Conservation (phyloP, 805 yeast genomes). For the Candida suzukii region DNA sequence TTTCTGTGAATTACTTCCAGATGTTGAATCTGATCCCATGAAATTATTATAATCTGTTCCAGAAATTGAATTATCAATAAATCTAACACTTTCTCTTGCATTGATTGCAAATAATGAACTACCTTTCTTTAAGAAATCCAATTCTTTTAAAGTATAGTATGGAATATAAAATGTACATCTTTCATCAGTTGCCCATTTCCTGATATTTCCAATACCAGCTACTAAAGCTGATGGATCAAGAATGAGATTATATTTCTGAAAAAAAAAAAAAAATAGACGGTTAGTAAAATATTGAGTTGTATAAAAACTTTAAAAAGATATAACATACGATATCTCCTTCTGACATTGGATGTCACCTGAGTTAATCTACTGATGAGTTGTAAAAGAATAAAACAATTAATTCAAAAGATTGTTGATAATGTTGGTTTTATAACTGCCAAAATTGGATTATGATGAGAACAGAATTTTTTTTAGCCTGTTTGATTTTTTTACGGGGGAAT, state of each 20-base stretch:
- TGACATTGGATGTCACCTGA: too few species aligned
- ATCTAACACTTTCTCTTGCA: slow-evolving; percentile 57
- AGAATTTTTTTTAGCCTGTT: too few species aligned
- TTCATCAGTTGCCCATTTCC: slow-evolving; percentile 48
- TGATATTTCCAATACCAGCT: slow-evolving; percentile 61
- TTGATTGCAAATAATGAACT: slow-evolving; percentile 50
- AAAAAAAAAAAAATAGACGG: background rate
- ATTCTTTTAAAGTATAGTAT: slow-evolving; percentile 48
- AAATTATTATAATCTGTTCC: slow-evolving; percentile 1
- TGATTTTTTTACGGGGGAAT: too few species aligned
- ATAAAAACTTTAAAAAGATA: too few species aligned
- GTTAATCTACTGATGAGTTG: too few species aligned
- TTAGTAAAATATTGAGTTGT: too few species aligned
- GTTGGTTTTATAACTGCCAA: too few species aligned
- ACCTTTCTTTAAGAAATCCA: slow-evolving; percentile 52
- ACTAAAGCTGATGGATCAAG: slow-evolving; percentile 64
- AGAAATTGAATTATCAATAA: slow-evolving; percentile 40
- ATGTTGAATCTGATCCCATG: background rate
- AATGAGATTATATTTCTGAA: slow-evolving; percentile 30
- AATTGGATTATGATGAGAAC: too few species aligned
- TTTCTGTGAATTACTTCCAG: slow-evolving; percentile 3
- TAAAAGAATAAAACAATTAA: too few species aligned
- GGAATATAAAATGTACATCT: slow-evolving; percentile 42
- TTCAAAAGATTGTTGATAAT: too few species aligned
- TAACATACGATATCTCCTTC: too few species aligned